Evolutionary conservation across 352 stramenopile species (phyloP).

Genomic region (Pilasporangium apinafurcum): DNA sequence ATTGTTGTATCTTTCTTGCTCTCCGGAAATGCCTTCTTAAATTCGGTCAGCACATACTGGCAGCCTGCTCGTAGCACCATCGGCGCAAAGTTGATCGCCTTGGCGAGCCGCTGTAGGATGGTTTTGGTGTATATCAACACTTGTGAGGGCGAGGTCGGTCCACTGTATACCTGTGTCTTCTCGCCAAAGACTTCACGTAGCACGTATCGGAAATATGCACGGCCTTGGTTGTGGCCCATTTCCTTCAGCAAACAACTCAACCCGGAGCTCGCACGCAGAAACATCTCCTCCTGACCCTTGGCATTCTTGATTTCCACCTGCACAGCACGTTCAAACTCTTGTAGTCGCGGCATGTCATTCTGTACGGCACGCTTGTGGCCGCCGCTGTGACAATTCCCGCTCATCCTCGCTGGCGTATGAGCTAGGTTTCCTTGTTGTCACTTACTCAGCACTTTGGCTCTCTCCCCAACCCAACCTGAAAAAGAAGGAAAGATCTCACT

Average conservation of each 20-base stretch:
- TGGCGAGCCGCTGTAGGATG: constrained; percentile 59
- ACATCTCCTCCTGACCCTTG: constrained; percentile 65
- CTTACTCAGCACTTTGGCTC: too few species aligned
- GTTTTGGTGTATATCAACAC: constrained; percentile 48
- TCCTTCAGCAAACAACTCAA: constrained; percentile 68
- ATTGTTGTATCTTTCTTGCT: constrained; percentile 57
- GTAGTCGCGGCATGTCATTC: constrained; percentile 48
- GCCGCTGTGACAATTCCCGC: background rate
- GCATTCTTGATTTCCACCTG: constrained; percentile 55
- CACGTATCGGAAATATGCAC: constrained; percentile 78
- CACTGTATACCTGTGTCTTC: constrained; percentile 43
- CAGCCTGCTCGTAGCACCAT: constrained; percentile 64
- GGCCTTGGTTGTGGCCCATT: constrained; percentile 57
- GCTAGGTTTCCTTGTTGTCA: too few species aligned
- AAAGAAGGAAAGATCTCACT: too few species aligned
- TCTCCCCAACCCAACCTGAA: too few species aligned
- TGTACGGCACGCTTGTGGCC: too few species aligned
- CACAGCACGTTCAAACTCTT: constrained; percentile 64
- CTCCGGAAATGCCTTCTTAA: constrained; percentile 56
- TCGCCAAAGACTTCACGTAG: constrained; percentile 72
- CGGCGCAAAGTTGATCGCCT: constrained; percentile 68
- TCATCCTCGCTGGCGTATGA: constrained; percentile 4
- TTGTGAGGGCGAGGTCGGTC: constrained; percentile 21
- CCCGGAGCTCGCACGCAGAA: constrained; percentile 68
- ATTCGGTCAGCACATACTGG: constrained; percentile 69